A percentile compares a stretch with the other conserved stretches of the same genome.
phyloP scores from a whole-genome alignment of 805 yeast genomes.

The Lipomyces sp. region DNA sequence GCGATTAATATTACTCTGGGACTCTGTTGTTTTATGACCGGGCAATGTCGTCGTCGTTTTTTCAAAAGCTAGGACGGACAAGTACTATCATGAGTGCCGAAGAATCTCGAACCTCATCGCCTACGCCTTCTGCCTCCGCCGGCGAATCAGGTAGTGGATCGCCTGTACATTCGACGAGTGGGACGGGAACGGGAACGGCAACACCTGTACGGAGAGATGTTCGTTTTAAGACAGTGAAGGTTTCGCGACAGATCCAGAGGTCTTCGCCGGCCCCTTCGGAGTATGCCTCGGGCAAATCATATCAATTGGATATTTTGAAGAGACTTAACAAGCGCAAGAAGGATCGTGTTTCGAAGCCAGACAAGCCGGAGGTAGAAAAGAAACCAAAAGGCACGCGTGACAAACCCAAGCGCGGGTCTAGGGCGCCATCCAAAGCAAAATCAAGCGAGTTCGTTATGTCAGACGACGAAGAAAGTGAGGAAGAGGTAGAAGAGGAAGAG shows the following conservation, averaged over 20 bases:
- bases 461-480: slow-evolving; percentile 44
- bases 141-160: slow-evolving; percentile 3
- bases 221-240: slow-evolving; percentile 24
- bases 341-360: slow-evolving; percentile 21
- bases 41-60: slow-evolving; percentile 22
- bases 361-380: slow-evolving; percentile 7
- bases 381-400: slow-evolving; percentile 17
- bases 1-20: background rate
- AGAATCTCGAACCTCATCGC: slow-evolving; percentile 6
- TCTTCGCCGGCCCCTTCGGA: slow-evolving; percentile 13
- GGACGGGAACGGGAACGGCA: background rate
- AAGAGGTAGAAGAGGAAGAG: slow-evolving; percentile 47
- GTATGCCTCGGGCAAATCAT: slow-evolving; percentile 8
- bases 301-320: slow-evolving; percentile 24
- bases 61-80: slow-evolving; percentile 9
- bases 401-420: slow-evolving; percentile 9
- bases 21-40: background rate
- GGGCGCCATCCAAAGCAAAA: slow-evolving; percentile 3
- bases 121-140: slow-evolving; percentile 1
- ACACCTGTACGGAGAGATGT: slow-evolving; percentile 16
- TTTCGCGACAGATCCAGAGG: slow-evolving; percentile 25
- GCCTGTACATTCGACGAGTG: background rate
- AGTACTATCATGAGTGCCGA: background rate
- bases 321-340: slow-evolving; percentile 29
- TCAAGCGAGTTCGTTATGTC: slow-evolving; percentile 29